Evolutionary conservation across 83 land plant genomes (phyloP), one percentile per base, ranked within the genome.

Genomic region (Isoetes engelmannii): DNA sequence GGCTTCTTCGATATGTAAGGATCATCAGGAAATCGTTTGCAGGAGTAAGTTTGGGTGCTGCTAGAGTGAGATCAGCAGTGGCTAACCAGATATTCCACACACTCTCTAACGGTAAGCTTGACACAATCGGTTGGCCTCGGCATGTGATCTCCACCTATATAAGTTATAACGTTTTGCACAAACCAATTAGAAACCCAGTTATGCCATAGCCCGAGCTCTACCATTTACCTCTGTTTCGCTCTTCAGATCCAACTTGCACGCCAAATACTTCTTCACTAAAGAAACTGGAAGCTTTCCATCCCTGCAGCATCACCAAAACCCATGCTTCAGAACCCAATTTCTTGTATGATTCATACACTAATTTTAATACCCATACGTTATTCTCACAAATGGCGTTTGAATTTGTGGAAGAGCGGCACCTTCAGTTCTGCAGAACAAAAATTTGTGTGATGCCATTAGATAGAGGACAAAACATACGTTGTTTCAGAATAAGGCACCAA

Each of bases 251-350:
- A 93, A 86, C 63, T 90, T 93, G 80, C 54, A 80, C 47, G 72
- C 83, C 7, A 93, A 77, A 72, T 93, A 93, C 67, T 87, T 93
- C 70, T 87, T 85, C 69, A 93, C 80, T 57, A 62, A 80, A 9
- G 82, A 90, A 59, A 90, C 96, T 12, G 96, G 89, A 42, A 90
- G 49, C 63, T 73, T 86, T 45, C 96, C 90, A 80, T 94, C 90
- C 73, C 96, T 88, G 81, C 71, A 48, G 51, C 51, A 63, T 50
- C 63, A 72, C 8, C 37, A 48, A 73, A 74, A 47, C 69, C 53
- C 49, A 44, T 69, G 41, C 54, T 57, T 55, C 0, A 48, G 7
- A 9, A 67, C 28, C 0, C 8, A 4, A 15, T 1, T 13, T 60
- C 1, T 13, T 21, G 28, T 15, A 21, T 9, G 12, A 13, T 15